Percentiles rank a stretch among this genome's conserved stretches.
phyloP scores from a whole-genome alignment of 2,329 filamentous ascomycete genomes.

The Venturia aucupariae region DNA sequence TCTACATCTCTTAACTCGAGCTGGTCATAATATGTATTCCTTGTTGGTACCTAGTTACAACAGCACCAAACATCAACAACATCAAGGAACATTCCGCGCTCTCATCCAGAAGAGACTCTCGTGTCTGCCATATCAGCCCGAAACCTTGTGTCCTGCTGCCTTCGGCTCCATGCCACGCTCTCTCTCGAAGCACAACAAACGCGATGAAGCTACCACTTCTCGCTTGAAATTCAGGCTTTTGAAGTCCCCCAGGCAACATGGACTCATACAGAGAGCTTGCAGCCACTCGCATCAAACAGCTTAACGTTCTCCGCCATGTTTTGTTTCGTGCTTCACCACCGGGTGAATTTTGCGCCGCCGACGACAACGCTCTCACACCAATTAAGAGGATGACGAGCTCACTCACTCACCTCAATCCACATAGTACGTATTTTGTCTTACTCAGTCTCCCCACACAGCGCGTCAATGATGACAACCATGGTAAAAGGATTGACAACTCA shows the following conservation, averaged over 20 bases:
- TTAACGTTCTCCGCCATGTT: not conserved
- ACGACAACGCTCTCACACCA: not conserved
- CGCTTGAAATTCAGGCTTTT: not conserved
- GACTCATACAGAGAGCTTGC: not conserved
- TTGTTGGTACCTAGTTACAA: not conserved
- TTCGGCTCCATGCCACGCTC: too few relatives aligned
- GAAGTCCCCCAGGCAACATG: not conserved
- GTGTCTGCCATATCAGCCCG: too few relatives aligned
- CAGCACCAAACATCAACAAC: not conserved
- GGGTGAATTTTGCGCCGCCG: not conserved
- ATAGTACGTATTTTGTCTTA: not conserved
- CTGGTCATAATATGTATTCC: too few relatives aligned
- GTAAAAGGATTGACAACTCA: slow-evolving; percentile 7
- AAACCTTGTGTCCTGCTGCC: too few relatives aligned
- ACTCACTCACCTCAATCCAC: not conserved
- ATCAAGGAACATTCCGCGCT: not conserved
- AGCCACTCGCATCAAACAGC: too few relatives aligned
- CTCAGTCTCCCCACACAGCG: not conserved
- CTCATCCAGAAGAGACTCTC: too few relatives aligned
- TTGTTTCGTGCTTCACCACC: not conserved
- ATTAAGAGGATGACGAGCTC: not conserved
- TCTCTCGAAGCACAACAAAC: too few relatives aligned
- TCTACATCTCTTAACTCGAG: not conserved
- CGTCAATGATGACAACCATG: slow-evolving; percentile 2
- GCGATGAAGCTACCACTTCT: too few relatives aligned